Base-by-base conservation (phyloP, 441 rosid genomes). In the Pelargonium exstipulatum region DNA sequence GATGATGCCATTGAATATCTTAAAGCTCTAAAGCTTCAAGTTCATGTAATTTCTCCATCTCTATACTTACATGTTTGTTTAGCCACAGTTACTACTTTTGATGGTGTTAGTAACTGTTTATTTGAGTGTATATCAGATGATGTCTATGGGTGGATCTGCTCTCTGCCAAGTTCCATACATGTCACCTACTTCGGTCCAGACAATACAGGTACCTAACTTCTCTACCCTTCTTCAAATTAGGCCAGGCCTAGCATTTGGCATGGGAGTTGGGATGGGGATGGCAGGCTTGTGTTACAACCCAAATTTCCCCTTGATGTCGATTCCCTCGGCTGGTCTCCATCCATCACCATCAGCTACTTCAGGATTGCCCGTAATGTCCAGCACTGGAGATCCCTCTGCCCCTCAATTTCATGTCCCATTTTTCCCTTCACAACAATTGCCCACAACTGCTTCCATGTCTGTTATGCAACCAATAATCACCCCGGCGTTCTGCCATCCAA, bases 1-100 rank as follows among this genome's bases (percentile, higher is more conserved):
- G 78, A 78, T n/a, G 73, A 78, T 49, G 67, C 71, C 12, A 20
- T 69, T 4, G 53, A 61, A 24, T 71, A 71, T 55, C 29, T 74
- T 29, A 71, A 71, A 62, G 53, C 49, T 43, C 66, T 69, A 10
- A 71, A 55, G 74, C 51, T 10, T 40, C 65, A 55, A 49, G 16
- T 46, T 17, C 60, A 55, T 55, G 62, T 55, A 55, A 55, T 55
- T 0, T 55, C 24, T 55, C 20, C 62, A 55, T 55, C 10, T 55
- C 24, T 55, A 24, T 55, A 22, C 18, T 17, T 17, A 18, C 62
- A 55, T 18, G 62, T 16, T 18, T 8, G 12, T 17, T 1, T 18
- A 55, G 18, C 29, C 24, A 53, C 20, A 55, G 20, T 55, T 17
- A 55, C 24, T 16, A 53, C 20, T 53, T 17, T 53, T 51, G 2